These are phyloP conservation scores for Trichoderma harzianum DNA, from an alignment of 2,329 filamentous ascomycete genomes.

Conservation along the genomic window DNA sequence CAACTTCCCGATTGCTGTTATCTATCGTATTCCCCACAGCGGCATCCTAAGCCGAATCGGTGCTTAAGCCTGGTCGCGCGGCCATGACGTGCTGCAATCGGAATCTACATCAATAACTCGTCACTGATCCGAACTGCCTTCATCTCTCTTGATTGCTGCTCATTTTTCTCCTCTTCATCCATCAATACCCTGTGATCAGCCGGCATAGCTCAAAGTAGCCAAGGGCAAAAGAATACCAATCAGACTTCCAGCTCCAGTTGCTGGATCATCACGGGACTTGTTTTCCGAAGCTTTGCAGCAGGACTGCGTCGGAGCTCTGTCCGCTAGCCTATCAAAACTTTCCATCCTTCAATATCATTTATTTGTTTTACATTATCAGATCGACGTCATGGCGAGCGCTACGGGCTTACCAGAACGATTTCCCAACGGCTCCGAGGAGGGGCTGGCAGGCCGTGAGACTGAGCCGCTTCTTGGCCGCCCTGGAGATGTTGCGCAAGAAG, in stretches of 20 bases:
- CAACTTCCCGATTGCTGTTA: not conserved
- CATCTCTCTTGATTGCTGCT: not conserved
- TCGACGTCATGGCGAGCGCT: constrained; percentile 59
- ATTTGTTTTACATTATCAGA: not conserved
- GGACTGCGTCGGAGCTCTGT: not conserved
- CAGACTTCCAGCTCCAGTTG: not conserved
- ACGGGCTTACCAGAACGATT: constrained; percentile 60
- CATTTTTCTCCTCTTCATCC: not conserved
- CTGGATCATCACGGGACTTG: not conserved
- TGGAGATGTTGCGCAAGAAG: constrained; percentile 70
- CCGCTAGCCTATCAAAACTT: not conserved
- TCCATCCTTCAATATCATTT: not conserved
- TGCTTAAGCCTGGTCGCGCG: not conserved
- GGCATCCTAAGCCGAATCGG: not conserved
- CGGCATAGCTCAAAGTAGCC: not conserved
- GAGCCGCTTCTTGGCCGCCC: constrained; percentile 51
- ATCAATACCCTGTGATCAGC: not conserved
- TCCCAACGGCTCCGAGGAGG: constrained; percentile 23
- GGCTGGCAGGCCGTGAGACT: constrained; percentile 32
- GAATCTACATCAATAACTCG: constrained; percentile 2
- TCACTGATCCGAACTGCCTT: not conserved
- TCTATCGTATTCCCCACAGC: not conserved
- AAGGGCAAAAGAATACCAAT: not conserved
- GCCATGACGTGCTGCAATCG: constrained; percentile 17
- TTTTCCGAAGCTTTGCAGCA: not conserved